Base-by-base conservation (phyloP, 108 stramenopile genomes). In the Mediolabrus comicus region DNA sequence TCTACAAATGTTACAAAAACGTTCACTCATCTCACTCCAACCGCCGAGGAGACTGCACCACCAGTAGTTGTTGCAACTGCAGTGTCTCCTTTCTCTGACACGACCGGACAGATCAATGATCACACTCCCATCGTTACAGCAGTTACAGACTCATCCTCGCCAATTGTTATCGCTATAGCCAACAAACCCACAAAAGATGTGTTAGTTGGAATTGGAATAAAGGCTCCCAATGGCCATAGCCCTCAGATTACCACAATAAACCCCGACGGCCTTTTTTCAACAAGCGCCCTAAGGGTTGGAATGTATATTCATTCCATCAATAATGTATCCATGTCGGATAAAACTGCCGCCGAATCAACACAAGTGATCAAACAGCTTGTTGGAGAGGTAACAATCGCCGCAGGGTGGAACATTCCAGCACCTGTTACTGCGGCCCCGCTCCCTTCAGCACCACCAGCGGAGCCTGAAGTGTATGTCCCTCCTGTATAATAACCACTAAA, bases 1-100 rank as follows among this genome's bases (percentile, higher is more conserved):
- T 51, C 33, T 13, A 71, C 34, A 36, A 49, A 54, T 59, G 57
- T 69, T 28, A 17, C 34, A 16, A 57, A 39, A 29, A 57, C 67
- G 39, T 31, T 60, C 31, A n/a, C 33, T 26, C 17, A 27, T 59
- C 11, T 4, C 28, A 13, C 10, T n/a, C 27, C 35, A 11, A 25
- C 38, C n/a, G n/a, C n/a, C n/a, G n/a, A n/a, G n/a, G n/a, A n/a
- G n/a, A n/a, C n/a, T n/a, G n/a, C n/a, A n/a, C n/a, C n/a, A n/a
- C n/a, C n/a, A n/a, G 33, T 7, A 33, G 22, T 49, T 22, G 46
- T 49, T 3, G 46, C 46, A 49, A 49, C 46, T 49, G 19, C 46
- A 4, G 19, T 9, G n/a, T 49, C 46, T 17, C 22, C 19, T 24
- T 24, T 8, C 46, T n/a, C n/a, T n/a, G n/a, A n/a, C n/a, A n/a